Evolutionary conservation across 306 rosid genomes (phyloP).

Genomic region (Pachyrhizus erosus): DNA sequence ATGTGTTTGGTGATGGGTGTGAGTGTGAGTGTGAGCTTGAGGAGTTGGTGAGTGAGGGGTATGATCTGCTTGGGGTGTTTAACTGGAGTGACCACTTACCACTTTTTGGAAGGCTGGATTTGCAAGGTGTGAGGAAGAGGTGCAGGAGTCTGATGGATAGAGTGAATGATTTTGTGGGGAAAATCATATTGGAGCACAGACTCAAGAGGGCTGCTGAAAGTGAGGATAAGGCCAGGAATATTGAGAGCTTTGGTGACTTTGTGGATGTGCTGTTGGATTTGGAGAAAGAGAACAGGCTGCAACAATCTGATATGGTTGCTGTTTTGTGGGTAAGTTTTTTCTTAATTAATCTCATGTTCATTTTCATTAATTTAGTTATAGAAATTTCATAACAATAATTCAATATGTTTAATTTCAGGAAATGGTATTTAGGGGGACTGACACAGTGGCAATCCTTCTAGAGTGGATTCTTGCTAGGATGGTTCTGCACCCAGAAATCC

Average conservation of each 20-base stretch:
- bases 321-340: constrained; percentile 67
- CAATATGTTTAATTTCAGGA: constrained; percentile 50
- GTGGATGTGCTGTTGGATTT: constrained; percentile 77
- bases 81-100: constrained; percentile 89
- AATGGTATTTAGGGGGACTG: constrained; percentile 90
- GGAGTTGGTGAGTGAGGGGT: constrained; percentile 73
- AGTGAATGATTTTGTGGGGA: constrained; percentile 72
- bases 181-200: constrained; percentile 68
- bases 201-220: constrained; percentile 9
- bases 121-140: constrained; percentile 74
- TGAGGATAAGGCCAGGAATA: background rate
- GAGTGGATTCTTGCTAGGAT: constrained; percentile 89
- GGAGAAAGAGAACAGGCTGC: constrained; percentile 61
- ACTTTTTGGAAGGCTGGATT: constrained; percentile 63
- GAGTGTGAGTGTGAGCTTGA: constrained; percentile 59
- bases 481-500: constrained; percentile 73
- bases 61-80: constrained; percentile 73
- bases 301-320: constrained; percentile 78
- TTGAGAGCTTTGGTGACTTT: constrained; percentile 57
- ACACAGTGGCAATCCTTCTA: constrained; percentile 80
- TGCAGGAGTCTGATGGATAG: constrained; percentile 54
- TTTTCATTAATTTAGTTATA: too few species aligned
- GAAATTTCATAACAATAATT: too few species aligned
- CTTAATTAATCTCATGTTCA: background rate
- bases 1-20: constrained; percentile 51